Evolutionary conservation across 805 yeast species (phyloP), one percentile per base, ranked within the genome.

Genomic region (Teunomyces pallodes): DNA sequence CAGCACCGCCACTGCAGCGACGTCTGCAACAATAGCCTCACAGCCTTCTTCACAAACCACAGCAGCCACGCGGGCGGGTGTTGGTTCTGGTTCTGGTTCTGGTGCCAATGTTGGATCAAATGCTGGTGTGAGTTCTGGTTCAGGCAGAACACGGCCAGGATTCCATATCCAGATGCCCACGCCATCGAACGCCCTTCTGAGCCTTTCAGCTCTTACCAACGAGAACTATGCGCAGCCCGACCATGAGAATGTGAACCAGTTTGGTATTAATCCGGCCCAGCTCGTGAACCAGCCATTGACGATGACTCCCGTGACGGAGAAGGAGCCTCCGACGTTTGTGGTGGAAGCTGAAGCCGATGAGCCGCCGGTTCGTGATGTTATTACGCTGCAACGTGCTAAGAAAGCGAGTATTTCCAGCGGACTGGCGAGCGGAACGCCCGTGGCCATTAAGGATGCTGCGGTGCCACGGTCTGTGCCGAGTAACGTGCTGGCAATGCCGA

Each of bases 241-340:
- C 30, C 43, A 46, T 29, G 81, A 74, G 32, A 75, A 77, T 45
- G 77, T 84, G 39, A 82, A 86, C 61, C 87, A 87, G 58, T 83
- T 83, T 72, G 87, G 91, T 44, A 74, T 83, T 57, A 76, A 82
- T 60, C 77, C 83, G 1, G 65, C 77, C 12, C 76, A 74, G 29
- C 73, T 79, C 3, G 70, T 76, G 6, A 66, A 69, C 47, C 62
- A 78, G 3, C 83, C 88, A 1, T 69, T 83, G 56, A 80, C 88
- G 0, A 87, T 87, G 94, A 87, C 95, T 0, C 95, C 94, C 1
- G 82, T 87, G 4, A 77, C 88, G 2, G 95, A 87, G 55, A 83
- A 64, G 46, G 75, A 72, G 16, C 45, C 32, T 9, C 45, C 32
- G 9, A 29, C 28, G n/a, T 50, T 53, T 36, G 45, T 29, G 9